Percentiles rank a stretch among this genome's conserved stretches.
Conservation (phyloP, 257 asterid genomes). For the Plectranthus barbatus region DNA sequence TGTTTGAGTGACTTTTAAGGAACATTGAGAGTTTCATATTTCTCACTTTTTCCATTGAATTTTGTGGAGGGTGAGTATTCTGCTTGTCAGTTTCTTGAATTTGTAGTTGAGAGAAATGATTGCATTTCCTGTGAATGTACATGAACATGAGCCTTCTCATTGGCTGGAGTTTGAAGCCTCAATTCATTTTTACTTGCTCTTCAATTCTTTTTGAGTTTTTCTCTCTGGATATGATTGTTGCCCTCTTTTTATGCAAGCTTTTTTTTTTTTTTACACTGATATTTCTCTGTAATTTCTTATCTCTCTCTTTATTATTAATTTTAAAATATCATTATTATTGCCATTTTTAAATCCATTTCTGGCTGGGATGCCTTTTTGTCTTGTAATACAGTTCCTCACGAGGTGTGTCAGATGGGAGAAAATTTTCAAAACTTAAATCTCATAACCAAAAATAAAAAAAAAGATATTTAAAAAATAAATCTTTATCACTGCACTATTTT, state of each 20-base stretch:
- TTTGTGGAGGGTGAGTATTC: conserved; percentile 15
- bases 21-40: neutral
- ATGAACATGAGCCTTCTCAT: conserved; percentile 23
- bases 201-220: neutral
- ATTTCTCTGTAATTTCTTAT: conserved; percentile 33
- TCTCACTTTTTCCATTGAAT: neutral
- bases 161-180: conserved; percentile 27
- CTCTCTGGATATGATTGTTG: conserved; percentile 18
- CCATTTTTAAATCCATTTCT: conserved; percentile 29
- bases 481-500: conserved; percentile 41
- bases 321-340: neutral
- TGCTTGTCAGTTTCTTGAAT: conserved; percentile 2
- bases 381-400: conserved; percentile 77
- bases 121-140: conserved; percentile 14
- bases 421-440: conserved; percentile 20
- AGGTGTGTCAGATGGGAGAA: conserved; percentile 58
- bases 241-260: conserved; percentile 33
- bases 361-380: conserved; percentile 71
- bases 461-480: conserved; percentile 15
- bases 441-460: neutral
- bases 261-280: conserved; percentile 21
- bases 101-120: conserved; percentile 28
- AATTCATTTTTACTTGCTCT: conserved; percentile 2
- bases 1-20: conserved; percentile 23
- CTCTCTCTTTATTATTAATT: neutral